Evolutionary conservation across 495 filamentous ascomycete species (phyloP), one percentile per base, ranked within the genome.

Genomic region (Penicillium canariense): DNA sequence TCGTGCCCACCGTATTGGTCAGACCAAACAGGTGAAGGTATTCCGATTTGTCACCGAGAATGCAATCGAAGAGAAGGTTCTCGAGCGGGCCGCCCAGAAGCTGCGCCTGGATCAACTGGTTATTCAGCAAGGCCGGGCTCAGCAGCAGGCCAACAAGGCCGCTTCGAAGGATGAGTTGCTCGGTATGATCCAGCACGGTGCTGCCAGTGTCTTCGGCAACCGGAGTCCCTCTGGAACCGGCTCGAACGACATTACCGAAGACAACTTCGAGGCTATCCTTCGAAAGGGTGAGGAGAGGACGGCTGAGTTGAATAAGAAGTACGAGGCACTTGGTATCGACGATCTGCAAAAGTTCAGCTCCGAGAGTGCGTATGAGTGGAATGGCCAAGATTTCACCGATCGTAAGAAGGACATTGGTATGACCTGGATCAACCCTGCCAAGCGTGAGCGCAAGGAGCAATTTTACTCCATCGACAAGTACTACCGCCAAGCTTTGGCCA

Each of bases 401-500:
- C 83, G 85, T 48, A 96, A 96, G 76, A 97, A 96, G 65, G 93
- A 96, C 38, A 89, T 99, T 55, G 91, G 91, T 32, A 81, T 96
- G 27, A 95, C 79, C 66, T 99, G 95, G 95, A 99, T 99, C 76
- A 96, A 99, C 63, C 95, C 95, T 2, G 85, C 94, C 17, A 99
- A 97, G 78, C 92, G 95, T 61, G 95, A 99, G 73, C 88, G 95
- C 48, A 99, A 97, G 73, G 94, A 99, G 66, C 90, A 96, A 67
- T 88, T 88, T 25, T 99, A 99, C 62, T 96, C 93, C 0, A 96
- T 97, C 71, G 95, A 99, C 69, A 96, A 96, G 72, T 99, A 97
- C 74, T 99, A 97, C 72, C 89, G 93, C 54, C 85, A 93, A 59
- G 91, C 93, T 23, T 75, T 99, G 52, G 83, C 86, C 36, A 96